phyloP scores from a whole-genome alignment of 2,329 filamentous ascomycete genomes.

The Aspergillus vadensis region DNA sequence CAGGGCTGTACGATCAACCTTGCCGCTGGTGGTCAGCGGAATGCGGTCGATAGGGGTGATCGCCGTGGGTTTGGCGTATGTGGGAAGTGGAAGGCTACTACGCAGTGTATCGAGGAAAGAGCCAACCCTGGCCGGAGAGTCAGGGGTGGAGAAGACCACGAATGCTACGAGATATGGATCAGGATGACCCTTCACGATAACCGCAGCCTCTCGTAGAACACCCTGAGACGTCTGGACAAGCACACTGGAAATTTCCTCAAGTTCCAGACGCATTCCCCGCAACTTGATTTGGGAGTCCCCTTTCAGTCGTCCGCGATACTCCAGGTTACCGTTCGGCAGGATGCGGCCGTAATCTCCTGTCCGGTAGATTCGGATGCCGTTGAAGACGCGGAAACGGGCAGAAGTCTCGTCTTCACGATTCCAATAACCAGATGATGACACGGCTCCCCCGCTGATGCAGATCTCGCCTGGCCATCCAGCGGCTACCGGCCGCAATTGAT shows the following conservation, averaged over 20 bases:
- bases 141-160: not conserved
- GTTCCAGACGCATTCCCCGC: slow-evolving; percentile 12
- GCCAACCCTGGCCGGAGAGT: not conserved
- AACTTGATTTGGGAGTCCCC: slow-evolving; percentile 15
- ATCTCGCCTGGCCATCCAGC: slow-evolving; percentile 14
- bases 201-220: slow-evolving; percentile 8
- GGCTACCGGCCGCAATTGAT: slow-evolving; percentile 7
- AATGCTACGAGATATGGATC: not conserved
- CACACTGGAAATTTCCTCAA: slow-evolving; percentile 9
- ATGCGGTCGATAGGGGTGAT: not conserved
- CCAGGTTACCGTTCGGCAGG: slow-evolving; percentile 10
- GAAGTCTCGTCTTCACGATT: not conserved
- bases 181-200: not conserved
- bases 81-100: not conserved
- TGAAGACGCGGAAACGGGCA: too few species aligned
- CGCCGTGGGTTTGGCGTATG: not conserved
- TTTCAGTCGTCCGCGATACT: slow-evolving; percentile 11
- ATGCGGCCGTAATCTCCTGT: slow-evolving; percentile 16
- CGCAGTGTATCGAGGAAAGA: not conserved
- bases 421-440: slow-evolving; percentile 6
- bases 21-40: not conserved
- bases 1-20: not conserved
- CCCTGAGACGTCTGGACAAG: slow-evolving; percentile 7
- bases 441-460: slow-evolving; percentile 9
- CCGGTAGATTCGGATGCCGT: not conserved